Base-by-base conservation (phyloP, 225 moss, liverwort and hornwort species). In the Rhytidiadelphus loreus region DNA sequence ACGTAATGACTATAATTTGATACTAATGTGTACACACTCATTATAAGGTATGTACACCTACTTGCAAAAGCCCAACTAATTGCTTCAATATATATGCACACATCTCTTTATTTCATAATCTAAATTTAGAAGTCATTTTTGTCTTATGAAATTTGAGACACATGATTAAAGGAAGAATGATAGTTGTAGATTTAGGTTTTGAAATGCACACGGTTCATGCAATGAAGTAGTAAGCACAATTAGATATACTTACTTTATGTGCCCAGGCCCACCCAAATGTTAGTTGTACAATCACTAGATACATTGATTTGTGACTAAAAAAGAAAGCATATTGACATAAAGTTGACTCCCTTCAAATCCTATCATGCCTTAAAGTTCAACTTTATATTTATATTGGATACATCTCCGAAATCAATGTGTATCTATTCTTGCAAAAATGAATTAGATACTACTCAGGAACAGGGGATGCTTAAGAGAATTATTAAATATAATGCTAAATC, bases 381-480 rank as follows among this genome's bases (percentile, higher is more conserved):
- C 12, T 70, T 15, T 41, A 8, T 70, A 3, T 3, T 15, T 7
- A 41, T 70, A 8, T 15, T 41, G 1, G 2, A 1, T 2, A 26
- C 26, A 70, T 70, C 8, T 43, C 25, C 1, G 43, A 41, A 70
- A 70, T 25, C 70, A 69, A 39, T 39, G 14, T 39, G 2, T 69
- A 13, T 8, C 23, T 39, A 24, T 23, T 39, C 2, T 13, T 39
- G 8, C 41, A 69, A 43, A n/a, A 71, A 16, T 0, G 2, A 1
- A 43, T 16, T 43, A 43, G 15, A 26, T 41, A 71, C 1, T 15
- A 3, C 8, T 41, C 0, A 0, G 15, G 25, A 41, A 4, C 8
- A 0, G 0, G 0, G 0, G 4, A 69, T 1, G 8, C 14, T 69
- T 5, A 5, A 69, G 24, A 41, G 7, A 14, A 71, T 26, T 26